phyloP scores from a whole-genome alignment of 495 filamentous ascomycete genomes.

The Penicillium waksmanii region DNA sequence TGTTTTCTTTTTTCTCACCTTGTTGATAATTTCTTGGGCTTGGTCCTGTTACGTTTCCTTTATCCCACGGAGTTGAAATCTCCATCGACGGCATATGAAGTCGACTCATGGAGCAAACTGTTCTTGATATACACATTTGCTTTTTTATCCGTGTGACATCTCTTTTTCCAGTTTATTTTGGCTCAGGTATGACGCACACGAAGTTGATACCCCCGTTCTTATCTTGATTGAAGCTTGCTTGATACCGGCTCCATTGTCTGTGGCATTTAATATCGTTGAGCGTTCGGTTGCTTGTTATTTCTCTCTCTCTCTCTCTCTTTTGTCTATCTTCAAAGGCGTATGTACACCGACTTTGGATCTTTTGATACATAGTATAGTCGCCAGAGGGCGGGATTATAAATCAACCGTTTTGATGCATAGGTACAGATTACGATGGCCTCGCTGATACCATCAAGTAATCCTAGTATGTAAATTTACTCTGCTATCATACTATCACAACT shows the following conservation, averaged over 20 bases:
- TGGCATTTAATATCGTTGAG: constrained; percentile 20
- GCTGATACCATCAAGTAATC: constrained; percentile 5
- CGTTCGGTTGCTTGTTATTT: constrained; percentile 12
- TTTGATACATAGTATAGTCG: constrained; percentile 22
- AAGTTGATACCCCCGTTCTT: constrained; percentile 44
- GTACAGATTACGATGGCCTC: constrained; percentile 26
- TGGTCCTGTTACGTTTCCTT: constrained; percentile 9
- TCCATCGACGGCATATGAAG: constrained; percentile 31
- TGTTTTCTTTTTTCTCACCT: constrained; percentile 25
- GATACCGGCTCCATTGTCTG: constrained; percentile 15
- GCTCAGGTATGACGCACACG: constrained; percentile 43
- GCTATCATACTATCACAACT: background rate
- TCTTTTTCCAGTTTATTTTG: constrained; percentile 19
- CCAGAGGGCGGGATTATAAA: constrained; percentile 18
- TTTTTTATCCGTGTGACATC: constrained; percentile 16
- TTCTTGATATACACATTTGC: constrained; percentile 23
- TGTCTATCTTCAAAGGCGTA: constrained; percentile 12
- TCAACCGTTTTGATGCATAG: constrained; percentile 21
- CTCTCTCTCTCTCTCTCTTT: background rate
- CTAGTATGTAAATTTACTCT: too few species aligned
- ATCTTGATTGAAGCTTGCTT: constrained; percentile 18
- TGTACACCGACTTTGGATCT: constrained; percentile 21
- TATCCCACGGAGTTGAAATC: constrained; percentile 32
- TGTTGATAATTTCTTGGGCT: constrained; percentile 12
- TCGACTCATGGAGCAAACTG: constrained; percentile 18